Percentiles rank a stretch among this genome's conserved stretches.
Conservation (phyloP, 2,329 filamentous ascomycete species). For the Trichoderma koningiopsis region DNA sequence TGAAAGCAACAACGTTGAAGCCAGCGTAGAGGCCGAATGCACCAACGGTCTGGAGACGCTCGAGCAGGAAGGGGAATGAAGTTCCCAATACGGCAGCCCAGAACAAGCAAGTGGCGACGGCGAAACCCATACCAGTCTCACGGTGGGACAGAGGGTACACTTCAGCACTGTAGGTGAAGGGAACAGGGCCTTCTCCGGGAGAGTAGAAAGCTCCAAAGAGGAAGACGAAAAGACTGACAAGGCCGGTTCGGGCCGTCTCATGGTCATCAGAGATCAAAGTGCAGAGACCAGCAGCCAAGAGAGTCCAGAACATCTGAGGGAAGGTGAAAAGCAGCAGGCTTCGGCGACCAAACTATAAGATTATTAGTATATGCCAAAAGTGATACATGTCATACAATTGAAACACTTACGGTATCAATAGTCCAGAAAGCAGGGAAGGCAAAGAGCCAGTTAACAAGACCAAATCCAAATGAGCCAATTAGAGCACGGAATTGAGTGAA, state of each 20-base stretch:
- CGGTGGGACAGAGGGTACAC: constrained; percentile 66
- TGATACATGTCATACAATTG: no score
- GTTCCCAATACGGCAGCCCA: constrained; percentile 54
- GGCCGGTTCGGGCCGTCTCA: constrained; percentile 49
- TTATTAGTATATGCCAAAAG: constrained; percentile 21
- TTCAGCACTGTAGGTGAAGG: constrained; percentile 64
- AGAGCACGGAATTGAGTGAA: constrained; percentile 56
- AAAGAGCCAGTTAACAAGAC: constrained; percentile 64
- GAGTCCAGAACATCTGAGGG: constrained; percentile 64
- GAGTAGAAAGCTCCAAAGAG: constrained; percentile 67
- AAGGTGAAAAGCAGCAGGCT: constrained; percentile 66
- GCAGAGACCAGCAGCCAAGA: constrained; percentile 48
- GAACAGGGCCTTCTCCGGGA: constrained; percentile 64
- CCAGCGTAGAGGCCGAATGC: constrained; percentile 56
- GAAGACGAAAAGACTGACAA: constrained; percentile 65
- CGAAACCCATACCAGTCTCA: constrained; percentile 65
- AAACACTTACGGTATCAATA: constrained; percentile 56
- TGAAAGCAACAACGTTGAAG: constrained; percentile 56
- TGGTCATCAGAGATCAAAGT: constrained; percentile 40
- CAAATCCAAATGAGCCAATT: constrained; percentile 51
- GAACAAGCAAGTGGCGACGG: constrained; percentile 62
- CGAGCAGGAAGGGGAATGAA: constrained; percentile 54
- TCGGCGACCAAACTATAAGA: constrained; percentile 57
- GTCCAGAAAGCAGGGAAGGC: constrained; percentile 68
- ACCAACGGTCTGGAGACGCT: constrained; percentile 38